These are phyloP conservation scores for Zymoseptoria passerinii DNA, from an alignment of 2,329 filamentous ascomycete species.

Conservation along the genomic window DNA sequence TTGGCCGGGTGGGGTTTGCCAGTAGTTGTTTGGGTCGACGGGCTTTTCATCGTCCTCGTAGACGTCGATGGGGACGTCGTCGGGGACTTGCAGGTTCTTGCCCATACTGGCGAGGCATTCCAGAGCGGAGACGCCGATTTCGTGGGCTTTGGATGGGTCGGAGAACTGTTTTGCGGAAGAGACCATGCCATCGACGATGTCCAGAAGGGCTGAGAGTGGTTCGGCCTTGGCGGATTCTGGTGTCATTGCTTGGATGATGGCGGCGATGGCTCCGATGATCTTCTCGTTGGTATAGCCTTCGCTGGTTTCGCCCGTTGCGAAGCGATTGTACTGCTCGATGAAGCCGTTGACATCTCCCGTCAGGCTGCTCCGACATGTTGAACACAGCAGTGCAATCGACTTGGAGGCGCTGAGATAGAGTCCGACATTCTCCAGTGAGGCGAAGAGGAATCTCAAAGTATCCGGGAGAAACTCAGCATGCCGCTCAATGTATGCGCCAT, in stretches of 20 bases:
- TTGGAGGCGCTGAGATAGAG: conserved; percentile 63
- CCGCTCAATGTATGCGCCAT: conserved; percentile 67
- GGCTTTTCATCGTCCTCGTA: conserved; percentile 42
- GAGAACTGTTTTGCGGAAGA: conserved; percentile 29
- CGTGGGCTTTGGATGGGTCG: conserved; percentile 35
- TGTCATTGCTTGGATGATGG: conserved; percentile 63
- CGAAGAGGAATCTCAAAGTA: conserved; percentile 67
- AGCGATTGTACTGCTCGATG: conserved; percentile 60
- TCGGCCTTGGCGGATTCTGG: conserved; percentile 47
- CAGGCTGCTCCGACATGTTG: conserved; percentile 63
- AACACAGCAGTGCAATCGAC: conserved; percentile 66
- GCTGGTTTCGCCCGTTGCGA: conserved; percentile 51
- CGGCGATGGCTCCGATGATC: conserved; percentile 64
- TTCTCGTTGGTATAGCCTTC: conserved; percentile 65
- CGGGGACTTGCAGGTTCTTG: conserved; percentile 60
- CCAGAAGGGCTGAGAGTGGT: conserved; percentile 51
- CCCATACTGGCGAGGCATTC: conserved; percentile 63
- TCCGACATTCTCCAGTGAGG: conserved; percentile 50
- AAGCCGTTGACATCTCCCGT: conserved; percentile 60
- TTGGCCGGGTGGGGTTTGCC: conserved; percentile 42
- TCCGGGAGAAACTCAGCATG: conserved; percentile 59
- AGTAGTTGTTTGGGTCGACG: conserved; percentile 34
- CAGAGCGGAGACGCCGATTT: conserved; percentile 46
- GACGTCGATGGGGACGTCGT: conserved; percentile 60
- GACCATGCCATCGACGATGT: conserved; percentile 57